phyloP scores from a whole-genome alignment of 2,329 filamentous ascomycete species.

The Teratosphaeria gauchensis region DNA sequence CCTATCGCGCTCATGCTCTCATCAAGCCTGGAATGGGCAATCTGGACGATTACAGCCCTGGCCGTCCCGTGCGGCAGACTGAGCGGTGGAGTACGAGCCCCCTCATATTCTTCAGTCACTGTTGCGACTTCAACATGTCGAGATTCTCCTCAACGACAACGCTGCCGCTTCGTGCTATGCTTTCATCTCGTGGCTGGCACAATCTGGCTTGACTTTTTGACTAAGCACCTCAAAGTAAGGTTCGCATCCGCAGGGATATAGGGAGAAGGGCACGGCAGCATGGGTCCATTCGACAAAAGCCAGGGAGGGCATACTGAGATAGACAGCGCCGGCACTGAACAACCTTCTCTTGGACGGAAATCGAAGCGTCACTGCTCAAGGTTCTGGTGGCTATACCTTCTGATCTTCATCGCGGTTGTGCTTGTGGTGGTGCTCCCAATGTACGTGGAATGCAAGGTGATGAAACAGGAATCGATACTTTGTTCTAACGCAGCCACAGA shows the following conservation, averaged over 20 bases:
- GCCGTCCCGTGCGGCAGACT: not conserved
- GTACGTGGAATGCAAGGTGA: slow-evolving; percentile 38
- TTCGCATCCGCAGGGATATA: not conserved
- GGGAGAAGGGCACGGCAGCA: not conserved
- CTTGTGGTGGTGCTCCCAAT: slow-evolving; percentile 49
- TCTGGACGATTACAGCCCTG: not conserved
- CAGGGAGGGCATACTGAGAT: not conserved
- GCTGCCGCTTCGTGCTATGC: not conserved
- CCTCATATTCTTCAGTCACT: not conserved
- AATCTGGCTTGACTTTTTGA: not conserved
- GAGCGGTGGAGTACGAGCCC: not conserved
- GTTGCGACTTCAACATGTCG: not conserved
- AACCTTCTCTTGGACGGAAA: slow-evolving; percentile 8
- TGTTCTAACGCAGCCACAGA: slow-evolving; percentile 21
- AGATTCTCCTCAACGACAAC: not conserved
- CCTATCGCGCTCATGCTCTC: not conserved
- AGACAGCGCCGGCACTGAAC: not conserved
- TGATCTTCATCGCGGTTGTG: slow-evolving; percentile 41
- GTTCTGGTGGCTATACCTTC: slow-evolving; percentile 54
- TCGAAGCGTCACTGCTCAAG: slow-evolving; percentile 14
- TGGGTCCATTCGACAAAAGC: not conserved
- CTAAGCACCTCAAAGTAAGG: not conserved
- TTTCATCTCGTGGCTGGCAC: not conserved
- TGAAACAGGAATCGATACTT: not conserved
- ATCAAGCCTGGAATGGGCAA: not conserved